Evolutionary conservation across 208 protist genomes (phyloP), one percentile per base, ranked within the genome.

Genomic region (Angomonas ambiguus): DNA sequence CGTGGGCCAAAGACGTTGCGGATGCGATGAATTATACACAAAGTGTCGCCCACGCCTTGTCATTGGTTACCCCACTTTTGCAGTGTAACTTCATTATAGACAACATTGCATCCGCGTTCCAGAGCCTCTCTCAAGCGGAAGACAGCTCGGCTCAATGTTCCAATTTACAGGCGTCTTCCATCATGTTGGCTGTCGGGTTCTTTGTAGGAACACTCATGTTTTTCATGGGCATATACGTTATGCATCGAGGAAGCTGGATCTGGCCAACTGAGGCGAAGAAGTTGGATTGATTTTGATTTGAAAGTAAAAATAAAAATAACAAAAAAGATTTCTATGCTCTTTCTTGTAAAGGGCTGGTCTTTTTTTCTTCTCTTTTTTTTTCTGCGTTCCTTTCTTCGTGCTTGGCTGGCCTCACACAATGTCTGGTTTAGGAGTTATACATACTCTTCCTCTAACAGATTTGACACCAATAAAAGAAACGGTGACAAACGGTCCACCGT

Each of bases 11-110:
- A 8, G 8, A 60, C 13, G 74, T 91, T 20, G 13, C 89, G 42
- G 18, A 69, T 5, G 68, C 69, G 0, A 55, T 71, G 1, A 10
- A 48, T 11, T 84, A 65, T 57, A 72, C 81, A 34, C 49, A 62
- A 3, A 94, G 92, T 63, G 77, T 67, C 51, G 83, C 73, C 56
- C 75, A 74, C 51, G 88, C 83, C 24, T 74, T 94, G 6, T 77
- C 82, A 13, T 79, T 80, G 30, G 80, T 87, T 42, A 42, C 65
- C 45, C 84, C 85, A 2, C 51, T 94, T 51, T 51, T 94, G 48
- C 71, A 85, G 49, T 92, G 85, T 65, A 83, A 91, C 72, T 94
- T 88, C 73, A 73, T 94, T 35, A 71, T 92, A 20, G 88, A 92
- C 70, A 79, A 80, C 48, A 6, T 84, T 16, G 58, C 74, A 49